These are phyloP conservation scores for Candida multigemmis DNA, from an alignment of 805 yeast genomes.

Conservation along the genomic window DNA sequence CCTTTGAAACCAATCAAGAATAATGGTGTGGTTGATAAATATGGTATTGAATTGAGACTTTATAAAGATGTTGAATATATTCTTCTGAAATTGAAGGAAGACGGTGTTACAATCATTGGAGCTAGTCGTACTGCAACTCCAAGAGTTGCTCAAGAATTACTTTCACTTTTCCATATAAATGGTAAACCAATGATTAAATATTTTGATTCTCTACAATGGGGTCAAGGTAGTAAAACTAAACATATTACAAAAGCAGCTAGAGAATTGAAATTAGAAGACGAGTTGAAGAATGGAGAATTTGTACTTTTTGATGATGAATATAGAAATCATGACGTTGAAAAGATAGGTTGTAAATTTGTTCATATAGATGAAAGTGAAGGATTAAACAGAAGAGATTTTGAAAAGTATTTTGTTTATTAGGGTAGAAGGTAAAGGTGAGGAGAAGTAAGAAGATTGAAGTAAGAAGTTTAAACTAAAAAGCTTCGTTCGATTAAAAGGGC, in stretches of 20 bases:
- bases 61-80: conserved; percentile 65
- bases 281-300: conserved; percentile 32
- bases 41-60: conserved; percentile 47
- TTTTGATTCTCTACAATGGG: conserved; percentile 62
- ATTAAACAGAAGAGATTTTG: conserved; percentile 46
- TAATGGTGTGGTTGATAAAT: conserved; percentile 37
- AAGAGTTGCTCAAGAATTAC: conserved; percentile 57
- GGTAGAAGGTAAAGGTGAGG: too few species aligned
- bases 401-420: too few species aligned
- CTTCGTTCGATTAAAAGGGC: too few species aligned
- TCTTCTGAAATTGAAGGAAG: conserved; percentile 38
- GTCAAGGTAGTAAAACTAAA: conserved; percentile 49
- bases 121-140: conserved; percentile 83
- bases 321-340: conserved; percentile 69
- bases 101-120: conserved; percentile 45
- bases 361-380: conserved; percentile 56
- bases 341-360: conserved; percentile 61
- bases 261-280: conserved; percentile 36
- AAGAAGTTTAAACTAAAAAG: too few species aligned
- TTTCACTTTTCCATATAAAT: conserved; percentile 43
- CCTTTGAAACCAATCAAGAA: conserved; percentile 38
- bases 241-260: conserved; percentile 46
- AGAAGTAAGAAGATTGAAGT: too few species aligned
- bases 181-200: conserved; percentile 41
- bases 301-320: conserved; percentile 71